Percentiles rank a stretch among this genome's conserved stretches.
These are phyloP conservation scores for Lycium ferocissimum DNA, from an alignment of 257 asterid species.

Conservation along the genomic window DNA sequence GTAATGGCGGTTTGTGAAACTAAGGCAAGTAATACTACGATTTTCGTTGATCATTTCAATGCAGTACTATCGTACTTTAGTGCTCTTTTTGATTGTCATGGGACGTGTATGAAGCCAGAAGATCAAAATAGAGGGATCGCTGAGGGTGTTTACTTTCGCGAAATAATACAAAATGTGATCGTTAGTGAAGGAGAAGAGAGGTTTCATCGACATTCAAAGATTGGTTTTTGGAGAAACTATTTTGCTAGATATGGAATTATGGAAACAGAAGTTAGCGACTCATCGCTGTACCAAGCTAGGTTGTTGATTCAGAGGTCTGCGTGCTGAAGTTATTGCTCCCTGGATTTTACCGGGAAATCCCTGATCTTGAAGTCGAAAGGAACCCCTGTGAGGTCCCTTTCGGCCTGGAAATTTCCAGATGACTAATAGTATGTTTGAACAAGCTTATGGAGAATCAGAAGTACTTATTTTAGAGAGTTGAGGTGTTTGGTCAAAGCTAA, in stretches of 20 bases:
- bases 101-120: constrained; percentile 37
- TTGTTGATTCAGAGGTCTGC: too few species aligned
- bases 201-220: constrained; percentile 31
- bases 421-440: too few species aligned
- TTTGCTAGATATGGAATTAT: constrained; percentile 38
- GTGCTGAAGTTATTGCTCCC: background rate
- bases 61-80: constrained; percentile 35
- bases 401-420: constrained; percentile 8
- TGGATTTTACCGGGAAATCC: constrained; percentile 45
- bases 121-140: constrained; percentile 22
- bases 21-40: constrained; percentile 37
- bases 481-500: too few species aligned
- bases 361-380: constrained; percentile 55
- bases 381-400: constrained; percentile 41
- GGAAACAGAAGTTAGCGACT: constrained; percentile 44
- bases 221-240: constrained; percentile 48
- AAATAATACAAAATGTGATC: constrained; percentile 27
- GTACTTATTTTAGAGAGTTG: too few species aligned
- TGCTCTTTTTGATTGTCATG: constrained; percentile 42
- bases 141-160: constrained; percentile 37
- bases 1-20: constrained; percentile 41
- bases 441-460: too few species aligned
- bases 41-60: constrained; percentile 39
- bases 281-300: constrained; percentile 45
- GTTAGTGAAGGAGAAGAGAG: constrained; percentile 33